Evolutionary conservation across 371 early-diverging fungal genomes (phyloP), one percentile per base, ranked within the genome.

Genomic region (Zychaea mexicana): DNA sequence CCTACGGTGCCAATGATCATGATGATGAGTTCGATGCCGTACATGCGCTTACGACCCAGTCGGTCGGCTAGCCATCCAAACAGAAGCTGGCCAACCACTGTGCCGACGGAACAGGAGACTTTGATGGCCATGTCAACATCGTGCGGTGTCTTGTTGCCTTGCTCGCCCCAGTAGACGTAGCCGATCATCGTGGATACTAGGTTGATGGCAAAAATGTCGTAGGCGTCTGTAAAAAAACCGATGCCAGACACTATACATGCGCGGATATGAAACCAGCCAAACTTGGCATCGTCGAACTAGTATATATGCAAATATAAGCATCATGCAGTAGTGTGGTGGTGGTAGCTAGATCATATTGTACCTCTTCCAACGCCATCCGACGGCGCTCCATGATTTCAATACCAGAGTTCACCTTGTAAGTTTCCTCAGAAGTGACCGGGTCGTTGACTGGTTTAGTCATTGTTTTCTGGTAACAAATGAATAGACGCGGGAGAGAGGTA

Each of bases 221-320:
- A 93, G 22, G 93, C 88, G 70, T 94, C 94, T 10, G 94, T 94
- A 71, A 91, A 93, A 83, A 93, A 94, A 57, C 96, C 94, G 49
- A 90, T 81, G 64, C 96, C 96, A 15, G 94, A 88, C 24, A 94
- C 93, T 53, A 94, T 72, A 79, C 92, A 90, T 47, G 96, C 90
- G 45, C 91, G 88, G 45, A 95, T 69, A 73, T 95, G 94, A 85
- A 92, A 92, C 92, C 92, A 92, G 63, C 83, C 83, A 68, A 83
- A 83, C 47, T 78, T 69, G 4, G 83, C 83, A 66, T 74, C 78
- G 57, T 83, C 83, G 60, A 83, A 78, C 83, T 83, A 45, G 1
- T 62, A 52, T n/a, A n/a, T n/a, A n/a, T n/a, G n/a, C n/a, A n/a
- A n/a, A n/a, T n/a, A n/a, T n/a, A n/a, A n/a, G n/a, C n/a, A n/a